A percentile compares a stretch with the other conserved stretches of the same genome.
Conservation (phyloP, 257 asterid genomes). For the Fraxinus pennsylvanica region DNA sequence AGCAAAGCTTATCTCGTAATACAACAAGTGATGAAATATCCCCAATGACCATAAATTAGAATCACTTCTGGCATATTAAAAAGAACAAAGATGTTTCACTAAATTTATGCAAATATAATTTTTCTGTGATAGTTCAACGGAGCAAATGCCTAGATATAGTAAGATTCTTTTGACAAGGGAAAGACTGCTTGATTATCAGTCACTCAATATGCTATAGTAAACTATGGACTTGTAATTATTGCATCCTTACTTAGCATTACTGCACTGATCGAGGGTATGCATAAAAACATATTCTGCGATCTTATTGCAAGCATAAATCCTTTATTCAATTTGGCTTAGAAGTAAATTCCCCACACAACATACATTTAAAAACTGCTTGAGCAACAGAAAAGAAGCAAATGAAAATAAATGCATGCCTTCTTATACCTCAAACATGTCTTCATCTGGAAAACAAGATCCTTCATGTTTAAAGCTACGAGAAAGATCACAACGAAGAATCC, state of each 20-base stretch:
- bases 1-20: no score
- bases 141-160: no score
- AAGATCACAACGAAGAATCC: slow-evolving; percentile 73
- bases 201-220: no score
- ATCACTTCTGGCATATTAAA: no score
- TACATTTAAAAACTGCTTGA: background rate
- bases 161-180: no score
- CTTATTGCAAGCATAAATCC: slow-evolving; percentile 7
- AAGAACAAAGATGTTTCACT: no score
- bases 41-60: no score
- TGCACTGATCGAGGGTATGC: background rate
- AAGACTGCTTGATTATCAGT: no score
- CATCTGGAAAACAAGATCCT: slow-evolving; percentile 49
- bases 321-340: slow-evolving; percentile 8
- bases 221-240: no score
- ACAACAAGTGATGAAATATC: no score
- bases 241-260: background rate
- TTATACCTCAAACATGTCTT: slow-evolving; percentile 76
- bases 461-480: slow-evolving; percentile 51
- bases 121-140: no score
- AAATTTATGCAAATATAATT: no score
- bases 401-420: background rate
- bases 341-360: background rate
- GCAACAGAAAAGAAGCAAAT: background rate
- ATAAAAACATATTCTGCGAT: background rate